Evolutionary conservation across 176 grass and related monocot genomes (phyloP), one percentile per base, ranked within the genome.

Genomic region (Juncus effusus): DNA sequence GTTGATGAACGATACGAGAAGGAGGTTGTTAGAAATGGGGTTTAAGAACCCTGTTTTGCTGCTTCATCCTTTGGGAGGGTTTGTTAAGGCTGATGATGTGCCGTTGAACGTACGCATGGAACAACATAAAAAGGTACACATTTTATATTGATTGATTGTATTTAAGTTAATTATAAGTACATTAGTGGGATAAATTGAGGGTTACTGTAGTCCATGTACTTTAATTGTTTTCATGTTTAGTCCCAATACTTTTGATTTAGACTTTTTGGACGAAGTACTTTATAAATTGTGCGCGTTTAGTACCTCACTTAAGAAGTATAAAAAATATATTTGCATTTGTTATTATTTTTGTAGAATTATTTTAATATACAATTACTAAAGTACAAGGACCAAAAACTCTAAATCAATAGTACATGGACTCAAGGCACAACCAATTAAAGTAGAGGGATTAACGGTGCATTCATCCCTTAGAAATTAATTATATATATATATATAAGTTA

Each of bases 41-140:
- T 96, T 82, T 72, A 96, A 96, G 70, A 88, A 96, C 44, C 91
- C 91, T 19, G 78, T 96, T 67, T 69, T 96, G n/a, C 42, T 96
- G 42, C 87, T 96, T 40, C 84, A 96, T 79, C 87, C 91, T 45
- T 77, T 91, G 57, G 91, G 87, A 68, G 87, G 84, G 49, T 96
- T 79, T 69, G 90, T 80, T 0, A 90, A 96, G 69, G 93, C 82
- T 2, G 93, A 96, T 77, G 93, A 96, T 79, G 93, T 96, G 3
- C 93, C 93, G n/a, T 65, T 96, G 56, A 73, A 75, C 65, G 80
- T 96, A 70, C 52, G 93, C 77, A 96, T 96, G 93, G 93, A 96
- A 59, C 93, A 96, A 61, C 93, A 96, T 76, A 89, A 83, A 77
- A 91, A 96, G 93, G 93, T 91, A 76, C 4, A 52, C 3, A 38